Base-by-base conservation (phyloP, 345 rosid species). In the Pseudoturritis turrita region DNA sequence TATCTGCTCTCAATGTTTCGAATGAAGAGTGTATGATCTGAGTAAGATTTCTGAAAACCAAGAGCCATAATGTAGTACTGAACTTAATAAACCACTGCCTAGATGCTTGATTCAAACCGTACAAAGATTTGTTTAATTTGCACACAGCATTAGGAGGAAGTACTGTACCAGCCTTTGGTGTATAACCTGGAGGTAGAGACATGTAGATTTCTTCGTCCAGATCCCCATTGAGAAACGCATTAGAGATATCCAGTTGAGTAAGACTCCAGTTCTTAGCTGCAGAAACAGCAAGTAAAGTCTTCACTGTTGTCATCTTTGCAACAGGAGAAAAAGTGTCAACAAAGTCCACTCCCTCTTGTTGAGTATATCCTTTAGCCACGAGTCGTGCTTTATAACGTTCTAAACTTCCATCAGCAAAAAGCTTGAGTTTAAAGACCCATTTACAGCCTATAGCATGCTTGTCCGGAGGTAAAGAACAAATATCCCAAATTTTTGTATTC, bases 1-100 rank as follows among this genome's bases (percentile, higher is more conserved):
- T 10, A 10, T 10, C 10, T 2, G 4, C 26, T 4, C 3, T 36
- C 13, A 36, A 1, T 1, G 26, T 25, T 25, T 0, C 26, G 26
- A 4, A 25, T 25, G 10, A 36, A 10, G 0, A 10, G 3, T 1
- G 40, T 36, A 4, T 36, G 40, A 10, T 10, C 40, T 0, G 4
- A 3, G 1, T 2, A 1, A 9, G 39, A 9, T 10, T 35, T 9
- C 2, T 2, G 2, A 7, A 35, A 35, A 0, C 12, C 12, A 0
- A 35, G 3, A 10, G 0, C 1, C 3, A 10, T 0, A 0, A 35
- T 0, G 39, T 35, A 0, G 11, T 9, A 2, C 11, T 9, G 4
- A 35, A 35, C 8, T 35, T 35, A 2, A 10, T 11, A 10, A 9
- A 35, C 39, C 39, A 35, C 3, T 35, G 39, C 2, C 12, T 1